Base-by-base conservation (phyloP, 1,139 yeast genomes). In the Starmera stellimalicola region DNA sequence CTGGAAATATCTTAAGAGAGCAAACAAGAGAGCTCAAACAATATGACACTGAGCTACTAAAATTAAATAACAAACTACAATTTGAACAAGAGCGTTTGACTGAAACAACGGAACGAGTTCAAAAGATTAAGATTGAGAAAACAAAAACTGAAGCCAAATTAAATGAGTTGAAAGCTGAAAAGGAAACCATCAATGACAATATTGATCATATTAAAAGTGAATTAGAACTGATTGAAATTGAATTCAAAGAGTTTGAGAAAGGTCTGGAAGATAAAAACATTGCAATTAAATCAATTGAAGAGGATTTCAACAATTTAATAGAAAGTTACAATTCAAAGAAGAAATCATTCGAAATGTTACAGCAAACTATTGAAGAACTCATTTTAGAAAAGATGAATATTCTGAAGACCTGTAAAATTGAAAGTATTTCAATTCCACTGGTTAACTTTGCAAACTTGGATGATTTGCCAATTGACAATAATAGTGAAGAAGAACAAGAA, bases 341-440 rank as follows among this genome's bases (percentile, higher is more conserved):
- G 29, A 44, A 43, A 12, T 51, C 48, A 16, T 37, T 62, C 4
- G 55, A 50, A 20, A 25, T 45, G 1, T 35, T 47, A 19, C 48
- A 50, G 36, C 46, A 46, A 44, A 66, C 65, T 23, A 49, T 73
- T 4, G 76, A 78, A 31, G 72, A 71, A 40, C 54, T 65, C 6
- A 75, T 70, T 39, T 56, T 76, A 16, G 82, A 77, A 35, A 70
- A 82, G 44, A 63, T 75, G 6, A 71, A 73, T 42, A 60, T 76
- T 18, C 62, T 87, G 42, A 75, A 80, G 43, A 75, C 74, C 41
- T 83, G 95, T 56, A 83, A 82, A 48, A 69, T 88, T 41, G 84
- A 82, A 36, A 80, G 73, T 41, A 65, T 81, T 12, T 63, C 65
- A 9, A 48, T 88, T 12, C 95, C 95, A 2, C 57, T 85, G 27